These are phyloP conservation scores for Oehlia diaphana DNA, from an alignment of 192 early-diverging fungal species.

Conservation along the genomic window DNA sequence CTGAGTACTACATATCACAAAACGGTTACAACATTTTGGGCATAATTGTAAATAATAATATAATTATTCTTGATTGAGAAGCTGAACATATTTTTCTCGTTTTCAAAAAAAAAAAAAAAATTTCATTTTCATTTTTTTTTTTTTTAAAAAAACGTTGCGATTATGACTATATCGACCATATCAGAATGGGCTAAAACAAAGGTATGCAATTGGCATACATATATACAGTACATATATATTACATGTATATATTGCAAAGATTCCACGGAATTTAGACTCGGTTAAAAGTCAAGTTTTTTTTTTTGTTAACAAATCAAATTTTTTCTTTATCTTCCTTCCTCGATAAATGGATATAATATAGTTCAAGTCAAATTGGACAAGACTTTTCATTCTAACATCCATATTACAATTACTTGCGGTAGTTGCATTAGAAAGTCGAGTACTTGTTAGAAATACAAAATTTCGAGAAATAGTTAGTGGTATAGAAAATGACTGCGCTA, in stretches of 20 bases:
- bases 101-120: no score
- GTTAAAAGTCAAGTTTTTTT: background rate
- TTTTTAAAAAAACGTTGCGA: no score
- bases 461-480: background rate
- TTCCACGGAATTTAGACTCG: background rate
- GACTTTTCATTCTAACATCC: conserved; percentile 10
- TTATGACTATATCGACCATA: no score
- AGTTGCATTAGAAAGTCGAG: background rate
- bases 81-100: no score
- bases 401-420: conserved; percentile 8
- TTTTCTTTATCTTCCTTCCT: background rate
- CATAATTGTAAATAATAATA: background rate
- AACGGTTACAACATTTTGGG: background rate
- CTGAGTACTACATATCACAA: background rate
- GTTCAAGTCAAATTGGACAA: conserved; percentile 15
- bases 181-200: background rate
- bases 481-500: background rate
- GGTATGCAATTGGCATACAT: background rate
- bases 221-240: background rate
- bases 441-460: background rate
- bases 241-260: no score
- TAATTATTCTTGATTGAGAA: background rate
- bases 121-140: no score
- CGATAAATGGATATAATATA: background rate
- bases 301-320: background rate